Base-by-base conservation (phyloP, 129 eudicot species). In the Tagetes patula region DNA sequence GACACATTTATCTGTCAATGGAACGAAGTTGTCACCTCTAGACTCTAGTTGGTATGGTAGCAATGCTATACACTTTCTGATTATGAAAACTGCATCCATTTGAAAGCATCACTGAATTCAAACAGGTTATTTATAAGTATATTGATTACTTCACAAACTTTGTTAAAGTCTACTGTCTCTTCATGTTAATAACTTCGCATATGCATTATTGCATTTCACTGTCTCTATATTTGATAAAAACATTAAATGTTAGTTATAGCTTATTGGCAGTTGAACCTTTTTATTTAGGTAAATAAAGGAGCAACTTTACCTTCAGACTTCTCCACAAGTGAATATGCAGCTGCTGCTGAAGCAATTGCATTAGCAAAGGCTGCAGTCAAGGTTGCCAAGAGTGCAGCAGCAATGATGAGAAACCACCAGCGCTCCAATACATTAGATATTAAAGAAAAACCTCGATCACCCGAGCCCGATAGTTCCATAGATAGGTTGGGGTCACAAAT, bases 271-370 rank as follows among this genome's bases (percentile, higher is more conserved):
- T 41, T 30, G 39, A 70, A 66, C 4, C 71, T 55, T 59, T 6
- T 55, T 43, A 27, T 70, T 70, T 88, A 93, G 92, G 88, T 79
- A 73, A 69, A 69, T 60, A 81, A 72, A 71, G 86, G 83, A 73
- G 62, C 85, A 59, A 78, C 82, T 47, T 83, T 77, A 63, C 83
- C 88, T 48, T 78, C 85, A 37, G 89, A 84, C 72, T 77, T 84
- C 64, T 74, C 73, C 48, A 82, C 92, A 43, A 78, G 75, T 65
- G 96, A 94, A 65, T 91, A 88, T 63, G 85, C 91, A 31, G 97
- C 97, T 49, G 96, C 97, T 60, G 85, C 97, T 70, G 99, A 94
- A 86, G 97, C 97, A 64, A 79, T 94, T 75, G 88, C 97, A 20
- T 79, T 94, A 75, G 97, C 99, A 50, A 88, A 70, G 72, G 91